These are phyloP conservation scores for Leccinum ochraceum DNA, from an alignment of 768 basidiomycete genomes.

Conservation along the genomic window DNA sequence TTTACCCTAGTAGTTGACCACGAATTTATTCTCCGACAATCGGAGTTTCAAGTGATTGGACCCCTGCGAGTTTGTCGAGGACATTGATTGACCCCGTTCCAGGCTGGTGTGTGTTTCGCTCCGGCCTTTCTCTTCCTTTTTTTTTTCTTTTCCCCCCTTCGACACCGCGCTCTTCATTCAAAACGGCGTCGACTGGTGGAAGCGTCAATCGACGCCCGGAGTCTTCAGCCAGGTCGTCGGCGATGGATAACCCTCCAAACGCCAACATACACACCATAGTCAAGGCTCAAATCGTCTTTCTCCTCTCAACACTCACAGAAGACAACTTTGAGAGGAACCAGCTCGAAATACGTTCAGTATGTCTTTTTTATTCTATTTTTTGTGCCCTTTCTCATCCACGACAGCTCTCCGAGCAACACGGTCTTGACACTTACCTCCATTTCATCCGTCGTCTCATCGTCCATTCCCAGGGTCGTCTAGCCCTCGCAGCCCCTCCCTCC, in stretches of 20 bases:
- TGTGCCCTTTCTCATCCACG: constrained; percentile 16
- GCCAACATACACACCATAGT: constrained; percentile 91
- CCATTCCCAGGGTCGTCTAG: constrained; percentile 75
- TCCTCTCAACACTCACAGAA: constrained; percentile 93
- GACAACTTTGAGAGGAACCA: constrained; percentile 96
- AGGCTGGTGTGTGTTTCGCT: constrained; percentile 35
- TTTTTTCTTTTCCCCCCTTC: constrained; percentile 27
- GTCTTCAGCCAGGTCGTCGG: constrained; percentile 74
- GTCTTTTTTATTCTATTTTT: constrained; percentile 36
- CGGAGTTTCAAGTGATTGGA: constrained; percentile 23
- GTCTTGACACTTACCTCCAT: constrained; percentile 95
- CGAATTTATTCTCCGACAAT: constrained; percentile 17
- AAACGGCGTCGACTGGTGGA: constrained; percentile 74
- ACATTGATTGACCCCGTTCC: constrained; percentile 25
- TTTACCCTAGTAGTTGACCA: too few relatives aligned
- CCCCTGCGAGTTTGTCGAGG: constrained; percentile 17
- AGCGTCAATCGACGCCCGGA: constrained; percentile 69
- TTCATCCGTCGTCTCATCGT: constrained; percentile 96
- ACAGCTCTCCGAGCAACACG: constrained; percentile 96
- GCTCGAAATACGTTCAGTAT: constrained; percentile 90
- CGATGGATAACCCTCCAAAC: constrained; percentile 83
- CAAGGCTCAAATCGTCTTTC: constrained; percentile 97
- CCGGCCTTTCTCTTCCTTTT: constrained; percentile 33
- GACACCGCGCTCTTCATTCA: constrained; percentile 33
- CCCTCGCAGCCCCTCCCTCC: constrained; percentile 57